Evolutionary conservation across 2,329 filamentous ascomycete species (phyloP).

Genomic region (Epichloe elymi): DNA sequence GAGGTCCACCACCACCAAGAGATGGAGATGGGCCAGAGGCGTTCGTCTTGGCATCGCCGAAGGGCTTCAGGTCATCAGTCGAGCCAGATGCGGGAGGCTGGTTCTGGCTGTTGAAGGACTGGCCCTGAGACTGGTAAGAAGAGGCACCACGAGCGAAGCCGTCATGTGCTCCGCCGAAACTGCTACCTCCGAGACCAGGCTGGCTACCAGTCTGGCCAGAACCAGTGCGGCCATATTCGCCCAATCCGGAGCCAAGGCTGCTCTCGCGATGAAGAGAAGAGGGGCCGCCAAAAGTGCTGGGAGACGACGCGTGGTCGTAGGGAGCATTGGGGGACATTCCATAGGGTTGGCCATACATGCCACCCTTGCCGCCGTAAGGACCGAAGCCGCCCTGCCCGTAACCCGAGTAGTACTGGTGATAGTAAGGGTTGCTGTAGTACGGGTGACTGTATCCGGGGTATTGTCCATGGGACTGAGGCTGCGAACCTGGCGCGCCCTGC

Average conservation of each 20-base stretch:
- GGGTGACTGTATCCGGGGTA: constrained; percentile 43
- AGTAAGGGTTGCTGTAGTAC: constrained; percentile 51
- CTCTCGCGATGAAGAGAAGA: constrained; percentile 40
- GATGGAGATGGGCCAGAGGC: constrained; percentile 43
- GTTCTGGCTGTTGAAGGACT: constrained; percentile 37
- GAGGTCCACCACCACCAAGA: constrained; percentile 32
- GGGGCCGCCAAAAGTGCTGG: constrained; percentile 38
- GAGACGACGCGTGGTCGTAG: constrained; percentile 42
- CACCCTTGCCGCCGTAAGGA: constrained; percentile 41
- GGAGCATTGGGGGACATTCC: constrained; percentile 42
- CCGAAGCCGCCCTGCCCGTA: constrained; percentile 40
- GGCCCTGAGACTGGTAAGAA: constrained; percentile 41
- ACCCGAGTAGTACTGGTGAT: constrained; percentile 45
- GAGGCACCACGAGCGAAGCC: constrained; percentile 39
- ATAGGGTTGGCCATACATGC: constrained; percentile 43
- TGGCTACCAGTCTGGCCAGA: constrained; percentile 37
- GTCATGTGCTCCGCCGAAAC: constrained; percentile 42
- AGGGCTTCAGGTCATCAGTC: constrained; percentile 45
- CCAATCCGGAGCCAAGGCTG: constrained; percentile 35
- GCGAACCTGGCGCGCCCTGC: constrained; percentile 27
- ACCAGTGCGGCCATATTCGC: constrained; percentile 39
- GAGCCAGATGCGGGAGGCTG: constrained; percentile 31
- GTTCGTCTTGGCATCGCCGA: constrained; percentile 38
- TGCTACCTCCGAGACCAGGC: constrained; percentile 34
- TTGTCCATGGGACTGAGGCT: constrained; percentile 32